Percentiles rank a stretch among this genome's conserved stretches.
These are phyloP conservation scores for Salix arbutifolia DNA, from an alignment of 345 rosid genomes.

Conservation along the genomic window DNA sequence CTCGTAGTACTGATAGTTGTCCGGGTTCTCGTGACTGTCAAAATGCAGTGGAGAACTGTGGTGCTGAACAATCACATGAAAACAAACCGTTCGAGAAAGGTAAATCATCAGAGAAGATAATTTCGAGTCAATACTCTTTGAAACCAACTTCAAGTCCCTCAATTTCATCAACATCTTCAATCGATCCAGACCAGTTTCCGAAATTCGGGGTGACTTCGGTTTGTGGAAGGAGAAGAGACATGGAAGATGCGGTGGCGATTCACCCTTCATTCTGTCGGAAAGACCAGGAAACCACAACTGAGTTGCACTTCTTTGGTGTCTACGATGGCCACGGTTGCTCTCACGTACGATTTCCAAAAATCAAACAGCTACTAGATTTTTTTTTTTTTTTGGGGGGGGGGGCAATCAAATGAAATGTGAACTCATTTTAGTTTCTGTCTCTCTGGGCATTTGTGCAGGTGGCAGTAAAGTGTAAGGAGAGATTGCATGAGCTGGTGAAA, in stretches of 20 bases:
- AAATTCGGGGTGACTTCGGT: constrained; percentile 69
- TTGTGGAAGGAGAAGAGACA: constrained; percentile 79
- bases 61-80: background rate
- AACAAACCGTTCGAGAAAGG: constrained; percentile 1
- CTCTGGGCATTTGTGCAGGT: constrained; percentile 34
- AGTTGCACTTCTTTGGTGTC: constrained; percentile 65
- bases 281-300: constrained; percentile 9
- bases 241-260: constrained; percentile 78
- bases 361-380: background rate
- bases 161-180: background rate
- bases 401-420: background rate
- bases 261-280: constrained; percentile 44
- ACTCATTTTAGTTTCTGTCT: background rate
- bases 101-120: constrained; percentile 2
- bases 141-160: background rate
- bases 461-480: constrained; percentile 52
- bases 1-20: background rate
- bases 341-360: constrained; percentile 36
- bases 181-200: constrained; percentile 20
- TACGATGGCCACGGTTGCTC: constrained; percentile 83
- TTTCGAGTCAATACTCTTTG: constrained; percentile 1
- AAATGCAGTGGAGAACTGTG: constrained; percentile 11
- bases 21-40: constrained; percentile 27
- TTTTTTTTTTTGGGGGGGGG: background rate
- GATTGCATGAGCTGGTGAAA: constrained; percentile 57